Evolutionary conservation across 129 eudicot genomes (phyloP).

Genomic region (Pittosporum tobira): DNA sequence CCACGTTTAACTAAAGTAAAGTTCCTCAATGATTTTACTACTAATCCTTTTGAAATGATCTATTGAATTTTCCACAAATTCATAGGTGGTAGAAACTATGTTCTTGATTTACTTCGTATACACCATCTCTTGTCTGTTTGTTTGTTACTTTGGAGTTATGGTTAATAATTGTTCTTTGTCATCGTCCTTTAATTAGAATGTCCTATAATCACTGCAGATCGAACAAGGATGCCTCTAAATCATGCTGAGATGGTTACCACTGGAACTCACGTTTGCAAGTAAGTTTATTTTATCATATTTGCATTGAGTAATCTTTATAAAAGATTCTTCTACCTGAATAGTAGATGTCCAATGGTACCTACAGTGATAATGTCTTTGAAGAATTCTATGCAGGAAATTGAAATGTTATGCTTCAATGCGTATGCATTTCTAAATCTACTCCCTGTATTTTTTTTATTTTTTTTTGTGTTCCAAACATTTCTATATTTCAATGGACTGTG

Average conservation of each 20-base stretch:
- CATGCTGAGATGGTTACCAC: conserved; percentile 59
- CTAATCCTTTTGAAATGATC: background rate
- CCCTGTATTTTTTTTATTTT: too few relatives aligned
- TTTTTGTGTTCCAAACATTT: background rate
- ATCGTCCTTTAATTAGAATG: background rate
- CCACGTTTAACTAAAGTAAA: too few relatives aligned
- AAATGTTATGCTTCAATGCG: too few relatives aligned
- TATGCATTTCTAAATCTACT: too few relatives aligned
- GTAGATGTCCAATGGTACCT: background rate
- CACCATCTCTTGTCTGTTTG: background rate
- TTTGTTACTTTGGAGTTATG: background rate
- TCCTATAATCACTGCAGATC: conserved; percentile 40
- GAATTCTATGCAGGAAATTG: too few relatives aligned
- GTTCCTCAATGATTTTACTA: too few relatives aligned
- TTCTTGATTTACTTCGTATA: background rate
- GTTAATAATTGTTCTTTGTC: background rate
- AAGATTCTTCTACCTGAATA: background rate
- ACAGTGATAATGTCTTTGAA: too few relatives aligned
- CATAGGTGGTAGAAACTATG: background rate
- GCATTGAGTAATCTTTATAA: background rate
- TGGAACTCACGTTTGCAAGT: conserved; percentile 72
- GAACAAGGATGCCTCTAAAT: conserved; percentile 57
- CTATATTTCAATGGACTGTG: background rate
- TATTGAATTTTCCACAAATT: background rate
- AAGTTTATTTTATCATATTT: conserved; percentile 14